A percentile compares a stretch with the other conserved stretches of the same genome.
These are phyloP conservation scores for Cymodocea nodosa DNA, from an alignment of 116 monocot genomes.

Conservation along the genomic window DNA sequence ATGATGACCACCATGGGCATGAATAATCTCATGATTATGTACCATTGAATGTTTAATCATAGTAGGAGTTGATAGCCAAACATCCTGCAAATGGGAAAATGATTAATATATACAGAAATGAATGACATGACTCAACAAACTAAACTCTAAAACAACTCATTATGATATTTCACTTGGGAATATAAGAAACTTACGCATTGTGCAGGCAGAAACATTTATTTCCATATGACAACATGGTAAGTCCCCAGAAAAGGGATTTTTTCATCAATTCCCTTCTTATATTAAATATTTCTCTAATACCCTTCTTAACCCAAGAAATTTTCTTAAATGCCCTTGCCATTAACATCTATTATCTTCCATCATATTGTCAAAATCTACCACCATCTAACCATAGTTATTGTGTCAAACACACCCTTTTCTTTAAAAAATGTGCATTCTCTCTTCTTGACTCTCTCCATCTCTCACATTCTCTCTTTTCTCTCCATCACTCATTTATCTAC, in stretches of 20 bases:
- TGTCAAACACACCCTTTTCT: too few relatives aligned
- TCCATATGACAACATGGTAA: background rate
- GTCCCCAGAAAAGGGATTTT: background rate
- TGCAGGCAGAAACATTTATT: background rate
- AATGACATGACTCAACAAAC: background rate
- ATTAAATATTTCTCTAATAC: too few relatives aligned
- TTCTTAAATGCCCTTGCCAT: too few relatives aligned
- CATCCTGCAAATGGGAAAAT: constrained; percentile 42
- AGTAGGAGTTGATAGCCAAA: constrained; percentile 44
- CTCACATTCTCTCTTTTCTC: too few relatives aligned
- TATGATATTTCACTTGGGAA: background rate
- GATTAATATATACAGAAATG: background rate
- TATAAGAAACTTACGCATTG: background rate
- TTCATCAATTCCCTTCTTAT: too few relatives aligned
- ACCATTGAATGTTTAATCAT: constrained; percentile 24
- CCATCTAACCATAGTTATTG: too few relatives aligned
- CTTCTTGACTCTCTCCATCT: too few relatives aligned
- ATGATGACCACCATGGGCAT: constrained; percentile 62
- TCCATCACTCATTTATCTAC: too few relatives aligned
- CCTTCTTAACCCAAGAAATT: too few relatives aligned
- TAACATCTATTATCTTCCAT: too few relatives aligned
- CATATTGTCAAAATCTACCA: too few relatives aligned
- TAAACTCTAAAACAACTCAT: background rate
- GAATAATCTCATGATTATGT: constrained; percentile 34
- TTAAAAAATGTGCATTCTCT: too few relatives aligned